Percentiles rank a stretch among this genome's conserved stretches.
These are phyloP conservation scores for Dillenia turbinata DNA, from an alignment of 164 flowering plant genomes.

Conservation along the genomic window DNA sequence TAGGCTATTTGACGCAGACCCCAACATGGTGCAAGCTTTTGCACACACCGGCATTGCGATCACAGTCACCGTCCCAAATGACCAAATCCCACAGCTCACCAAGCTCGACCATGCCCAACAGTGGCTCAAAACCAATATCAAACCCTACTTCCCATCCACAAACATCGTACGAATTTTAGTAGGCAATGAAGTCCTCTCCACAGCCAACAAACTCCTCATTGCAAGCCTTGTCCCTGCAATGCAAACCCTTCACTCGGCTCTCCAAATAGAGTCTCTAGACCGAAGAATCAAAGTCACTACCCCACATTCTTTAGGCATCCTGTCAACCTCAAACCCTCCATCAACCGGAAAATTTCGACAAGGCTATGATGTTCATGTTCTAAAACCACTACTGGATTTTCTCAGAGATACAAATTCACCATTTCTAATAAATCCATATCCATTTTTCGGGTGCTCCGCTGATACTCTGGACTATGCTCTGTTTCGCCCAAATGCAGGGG, in stretches of 20 bases:
- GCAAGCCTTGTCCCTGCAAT: conserved; percentile 67
- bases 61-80: conserved; percentile 63
- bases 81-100: conserved; percentile 53
- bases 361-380: conserved; percentile 56
- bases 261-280: conserved; percentile 40
- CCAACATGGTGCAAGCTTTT: conserved; percentile 50
- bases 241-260: conserved; percentile 67
- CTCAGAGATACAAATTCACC: conserved; percentile 56
- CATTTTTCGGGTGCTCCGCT: conserved; percentile 57
- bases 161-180: conserved; percentile 61
- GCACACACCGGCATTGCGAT: conserved; percentile 63
- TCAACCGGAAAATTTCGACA: conserved; percentile 63
- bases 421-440: conserved; percentile 77
- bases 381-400: conserved; percentile 62
- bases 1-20: conserved; percentile 59
- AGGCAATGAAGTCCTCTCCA: conserved; percentile 74
- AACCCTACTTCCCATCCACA: conserved; percentile 52
- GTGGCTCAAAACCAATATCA: conserved; percentile 49
- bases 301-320: conserved; percentile 72
- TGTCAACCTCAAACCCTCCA: conserved; percentile 68
- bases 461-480: conserved; percentile 61
- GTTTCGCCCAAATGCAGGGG: conserved; percentile 57
- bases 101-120: conserved; percentile 43
- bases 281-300: conserved; percentile 62
- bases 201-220: conserved; percentile 43